Evolutionary conservation across 2,329 filamentous ascomycete genomes (phyloP).

Genomic region (Leptographium procerum): DNA sequence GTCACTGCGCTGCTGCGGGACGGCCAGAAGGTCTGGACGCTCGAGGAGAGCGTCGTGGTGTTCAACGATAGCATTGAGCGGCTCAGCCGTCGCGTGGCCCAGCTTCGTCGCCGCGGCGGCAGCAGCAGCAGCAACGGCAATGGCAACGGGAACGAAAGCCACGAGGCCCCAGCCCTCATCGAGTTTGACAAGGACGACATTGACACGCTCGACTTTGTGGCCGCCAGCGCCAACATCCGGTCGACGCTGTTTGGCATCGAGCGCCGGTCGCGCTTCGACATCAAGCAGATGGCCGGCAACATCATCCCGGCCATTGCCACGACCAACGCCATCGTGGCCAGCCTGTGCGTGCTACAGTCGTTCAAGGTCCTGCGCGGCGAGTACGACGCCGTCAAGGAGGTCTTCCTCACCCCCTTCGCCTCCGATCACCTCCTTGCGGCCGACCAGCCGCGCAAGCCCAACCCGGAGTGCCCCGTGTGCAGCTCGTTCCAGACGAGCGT

Average conservation of each 20-base stretch:
- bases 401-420: constrained; percentile 67
- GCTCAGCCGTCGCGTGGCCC: constrained; percentile 62
- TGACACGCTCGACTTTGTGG: constrained; percentile 90
- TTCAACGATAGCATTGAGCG: constrained; percentile 76
- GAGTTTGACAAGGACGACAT: constrained; percentile 95
- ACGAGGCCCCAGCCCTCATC: constrained; percentile 40
- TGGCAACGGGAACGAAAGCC: no score
- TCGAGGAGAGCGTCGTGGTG: constrained; percentile 72
- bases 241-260: constrained; percentile 86
- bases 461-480: constrained; percentile 75
- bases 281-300: constrained; percentile 98
- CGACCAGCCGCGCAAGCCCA: constrained; percentile 50
- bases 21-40: constrained; percentile 70
- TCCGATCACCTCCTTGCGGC: constrained; percentile 46
- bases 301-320: constrained; percentile 98
- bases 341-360: constrained; percentile 81
- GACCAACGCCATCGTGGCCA: constrained; percentile 91
- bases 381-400: constrained; percentile 61
- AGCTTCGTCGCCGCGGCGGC: constrained; percentile 32
- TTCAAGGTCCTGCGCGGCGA: constrained; percentile 79
- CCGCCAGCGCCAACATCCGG: constrained; percentile 79
- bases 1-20: constrained; percentile 45
- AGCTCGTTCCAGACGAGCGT: constrained; percentile 58
- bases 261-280: constrained; percentile 81
- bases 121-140: neutral